Evolutionary conservation across 352 stramenopile species (phyloP), one percentile per base, ranked within the genome.

Genomic region (Thraustotheca clavata): DNA sequence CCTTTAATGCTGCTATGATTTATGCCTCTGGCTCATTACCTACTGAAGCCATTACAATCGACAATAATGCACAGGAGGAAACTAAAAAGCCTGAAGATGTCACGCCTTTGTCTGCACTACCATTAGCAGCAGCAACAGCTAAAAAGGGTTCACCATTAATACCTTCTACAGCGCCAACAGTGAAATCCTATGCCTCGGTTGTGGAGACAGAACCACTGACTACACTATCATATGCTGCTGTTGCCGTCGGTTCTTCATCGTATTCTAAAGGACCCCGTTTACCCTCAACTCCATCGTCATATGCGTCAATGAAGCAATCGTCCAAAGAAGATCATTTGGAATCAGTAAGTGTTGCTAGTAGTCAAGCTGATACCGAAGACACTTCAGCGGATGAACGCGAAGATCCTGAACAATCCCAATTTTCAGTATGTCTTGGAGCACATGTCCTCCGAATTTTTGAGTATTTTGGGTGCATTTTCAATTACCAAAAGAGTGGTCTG

Each of bases 391-490:
- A 69, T 3, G 79, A 87, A 57, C 83, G 74, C 48, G 79, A 88
- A 31, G 79, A 87, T 29, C 43, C 43, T 1, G 43, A 52, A 9
- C 75, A 85, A 48, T 73, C 39, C 36, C 41, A 4, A 29, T 39
- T 55, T 27, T 8, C 54, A n/a, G 70, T 73, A 31, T 90, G 78
- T 4, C 70, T 94, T 14, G 84, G 84, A 26, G 77, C 83, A 36
- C 80, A 89, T 57, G 86, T 79, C 35, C 69, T 90, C 62, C 74
- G 82, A 70, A 76, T 94, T 35, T 75, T 94, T 32, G 85, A 94
- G 69, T 91, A 91, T 65, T 94, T 87, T 41, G 85, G 85, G 26
- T 85, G 87, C 31, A 74, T 91, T 35, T 94, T 94, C 62, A 78
- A 94, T 71, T 92, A 91, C 67, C 74, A 73, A 57, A 87, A 86